phyloP scores from a whole-genome alignment of 129 eudicot species.

The Arctium minus region DNA sequence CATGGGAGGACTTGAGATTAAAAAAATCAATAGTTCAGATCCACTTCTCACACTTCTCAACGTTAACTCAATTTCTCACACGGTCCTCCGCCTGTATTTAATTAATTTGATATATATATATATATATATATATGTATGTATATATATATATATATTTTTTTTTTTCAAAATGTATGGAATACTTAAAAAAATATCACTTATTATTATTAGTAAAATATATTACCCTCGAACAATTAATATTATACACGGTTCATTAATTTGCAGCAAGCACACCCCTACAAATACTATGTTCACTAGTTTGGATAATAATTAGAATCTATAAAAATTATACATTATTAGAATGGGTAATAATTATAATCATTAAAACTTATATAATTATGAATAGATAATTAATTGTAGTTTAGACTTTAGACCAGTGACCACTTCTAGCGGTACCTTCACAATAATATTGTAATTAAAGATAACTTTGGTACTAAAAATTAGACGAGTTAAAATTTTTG shows the following conservation, averaged over 20 bases:
- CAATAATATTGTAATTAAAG: neutral
- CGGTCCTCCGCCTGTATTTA: too few relatives aligned
- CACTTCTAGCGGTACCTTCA: neutral
- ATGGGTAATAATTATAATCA: neutral
- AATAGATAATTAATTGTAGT: neutral
- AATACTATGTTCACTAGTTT: neutral
- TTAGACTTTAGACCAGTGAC: neutral
- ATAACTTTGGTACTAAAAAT: neutral
- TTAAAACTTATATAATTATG: neutral
- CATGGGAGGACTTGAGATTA: too few relatives aligned
- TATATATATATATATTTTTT: too few relatives aligned
- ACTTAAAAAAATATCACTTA: neutral
- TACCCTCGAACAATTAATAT: neutral
- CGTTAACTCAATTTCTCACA: too few relatives aligned
- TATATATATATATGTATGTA: too few relatives aligned
- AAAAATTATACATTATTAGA: neutral
- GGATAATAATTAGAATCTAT: neutral
- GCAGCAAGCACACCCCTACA: neutral
- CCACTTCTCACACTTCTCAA: too few relatives aligned
- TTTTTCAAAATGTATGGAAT: neutral
- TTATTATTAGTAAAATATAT: too few relatives aligned
- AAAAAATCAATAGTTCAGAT: too few relatives aligned
- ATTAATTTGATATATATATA: too few relatives aligned
- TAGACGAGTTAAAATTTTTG: too few relatives aligned
- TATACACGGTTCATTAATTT: neutral